phyloP scores from a whole-genome alignment of 106 monocot species.

The Vanilla planifolia region DNA sequence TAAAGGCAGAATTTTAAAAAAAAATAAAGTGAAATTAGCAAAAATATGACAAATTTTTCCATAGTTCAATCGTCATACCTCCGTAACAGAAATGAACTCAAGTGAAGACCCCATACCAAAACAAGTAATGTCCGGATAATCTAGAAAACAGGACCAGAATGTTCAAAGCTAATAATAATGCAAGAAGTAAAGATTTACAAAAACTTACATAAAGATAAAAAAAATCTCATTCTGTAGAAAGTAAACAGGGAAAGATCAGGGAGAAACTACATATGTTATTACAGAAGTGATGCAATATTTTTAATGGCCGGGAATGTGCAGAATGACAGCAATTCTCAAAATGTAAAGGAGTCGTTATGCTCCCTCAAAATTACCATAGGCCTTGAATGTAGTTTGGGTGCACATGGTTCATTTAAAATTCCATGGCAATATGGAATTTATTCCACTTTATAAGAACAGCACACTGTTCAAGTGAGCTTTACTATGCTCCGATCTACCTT shows the following conservation, averaged over 20 bases:
- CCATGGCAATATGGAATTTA: not conserved
- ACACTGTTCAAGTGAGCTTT: not conserved
- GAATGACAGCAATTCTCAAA: too few species aligned
- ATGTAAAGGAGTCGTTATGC: too few species aligned
- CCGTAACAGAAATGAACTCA: conserved; percentile 71
- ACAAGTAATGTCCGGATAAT: conserved; percentile 64
- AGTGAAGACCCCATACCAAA: conserved; percentile 81
- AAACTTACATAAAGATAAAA: too few species aligned
- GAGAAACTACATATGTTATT: not conserved
- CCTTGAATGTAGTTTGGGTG: not conserved
- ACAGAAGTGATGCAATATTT: not conserved
- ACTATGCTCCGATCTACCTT: too few species aligned
- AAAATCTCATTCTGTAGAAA: not conserved
- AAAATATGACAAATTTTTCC: not conserved
- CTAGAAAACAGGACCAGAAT: conserved; percentile 26
- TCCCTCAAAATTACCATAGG: too few species aligned
- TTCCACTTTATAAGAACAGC: not conserved
- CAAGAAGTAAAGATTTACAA: not conserved
- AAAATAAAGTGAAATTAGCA: too few species aligned
- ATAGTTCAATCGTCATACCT: conserved; percentile 41
- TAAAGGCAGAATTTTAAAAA: too few species aligned
- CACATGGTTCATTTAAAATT: not conserved
- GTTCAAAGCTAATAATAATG: not conserved
- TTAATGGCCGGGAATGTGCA: too few species aligned
- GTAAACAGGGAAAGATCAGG: not conserved